These are phyloP conservation scores for Myriosclerotinia duriaeana DNA, from an alignment of 2,329 filamentous ascomycete species.

Conservation along the genomic window DNA sequence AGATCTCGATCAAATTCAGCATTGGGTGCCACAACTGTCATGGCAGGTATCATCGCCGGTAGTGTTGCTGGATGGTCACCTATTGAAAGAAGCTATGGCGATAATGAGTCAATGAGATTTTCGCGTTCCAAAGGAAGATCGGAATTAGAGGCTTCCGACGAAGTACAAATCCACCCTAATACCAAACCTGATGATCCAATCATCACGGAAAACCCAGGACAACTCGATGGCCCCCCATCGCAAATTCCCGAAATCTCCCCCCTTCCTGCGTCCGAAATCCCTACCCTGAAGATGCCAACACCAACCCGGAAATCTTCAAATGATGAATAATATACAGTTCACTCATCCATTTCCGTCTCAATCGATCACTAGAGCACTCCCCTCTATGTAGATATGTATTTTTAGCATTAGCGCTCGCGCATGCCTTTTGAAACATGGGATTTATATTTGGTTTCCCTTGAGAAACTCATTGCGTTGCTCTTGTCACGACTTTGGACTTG, in stretches of 20 bases:
- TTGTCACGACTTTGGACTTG: background rate
- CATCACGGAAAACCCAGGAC: conserved; percentile 45
- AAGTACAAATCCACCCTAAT: conserved; percentile 50
- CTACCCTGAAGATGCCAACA: conserved; percentile 13
- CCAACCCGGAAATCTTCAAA: conserved; percentile 2
- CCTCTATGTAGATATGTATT: conserved; percentile 14
- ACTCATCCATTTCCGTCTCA: background rate
- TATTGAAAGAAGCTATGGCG: conserved; percentile 54
- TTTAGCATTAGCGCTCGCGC: conserved; percentile 2
- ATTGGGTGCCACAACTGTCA: conserved; percentile 71
- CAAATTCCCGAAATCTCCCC: conserved; percentile 36
- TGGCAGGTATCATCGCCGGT: conserved; percentile 80
- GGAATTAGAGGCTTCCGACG: conserved; percentile 46
- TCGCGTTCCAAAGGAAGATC: conserved; percentile 33
- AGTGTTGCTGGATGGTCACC: conserved; percentile 77
- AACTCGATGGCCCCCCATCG: conserved; percentile 34
- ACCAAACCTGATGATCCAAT: conserved; percentile 50
- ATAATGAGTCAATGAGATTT: conserved; percentile 38
- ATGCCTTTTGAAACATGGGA: background rate
- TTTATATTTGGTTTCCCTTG: background rate
- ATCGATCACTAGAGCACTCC: background rate
- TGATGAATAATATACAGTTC: background rate
- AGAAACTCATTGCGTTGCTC: background rate
- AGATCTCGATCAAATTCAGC: conserved; percentile 65
- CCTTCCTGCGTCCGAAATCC: conserved; percentile 21